Evolutionary conservation across 208 protist species (phyloP), one percentile per base, ranked within the genome.

Genomic region (Dictyostelium gargantuum): DNA sequence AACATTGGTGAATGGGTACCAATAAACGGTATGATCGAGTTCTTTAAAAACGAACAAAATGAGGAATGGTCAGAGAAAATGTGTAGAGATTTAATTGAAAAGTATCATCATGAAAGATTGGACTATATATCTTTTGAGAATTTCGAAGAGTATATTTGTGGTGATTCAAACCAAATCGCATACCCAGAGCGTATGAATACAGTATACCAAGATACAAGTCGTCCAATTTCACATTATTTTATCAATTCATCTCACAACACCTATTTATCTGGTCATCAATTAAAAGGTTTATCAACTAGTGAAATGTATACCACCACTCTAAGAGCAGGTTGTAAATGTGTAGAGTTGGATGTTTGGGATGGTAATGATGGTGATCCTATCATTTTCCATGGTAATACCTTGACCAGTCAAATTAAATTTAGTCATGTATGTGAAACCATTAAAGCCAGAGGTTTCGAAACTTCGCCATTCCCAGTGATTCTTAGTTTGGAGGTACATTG

Each of bases 181-280:
- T n/a, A 84, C 15, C 85, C 72, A 86, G 10, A 17, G 5, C 40
- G 56, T 6, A n/a, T 6, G 1, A 32, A 6, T 40, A 48, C 11
- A 3, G 52, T 96, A 9, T 94, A 96, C 38, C 93, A 95, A 72
- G 84, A 82, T n/a, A 82, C 80, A 17, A 84, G 76, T 23, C 93
- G 38, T 40, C 79, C 70, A 23, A 46, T 94, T 13, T 56, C 92
- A 0, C 29, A 94, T 26, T 91, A 94, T 50, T 94, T 40, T 98
- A 98, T 98, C 89, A 96, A 96, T 84, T 97, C 97, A 23, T 98
- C 97, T 15, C 98, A 99, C 94, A 99, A 99, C 94, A 99, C 98
- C 2, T 99, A 99, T 93, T 93, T 99, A 29, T 96, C 96, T 8
- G 98, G 97, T 17, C 95, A 99, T 94, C 98, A 99, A 96, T 91